A percentile compares a stretch with the other conserved stretches of the same genome.
Evolutionary conservation across 1,139 yeast species (phyloP).

Genomic region (Candida tropicalis): DNA sequence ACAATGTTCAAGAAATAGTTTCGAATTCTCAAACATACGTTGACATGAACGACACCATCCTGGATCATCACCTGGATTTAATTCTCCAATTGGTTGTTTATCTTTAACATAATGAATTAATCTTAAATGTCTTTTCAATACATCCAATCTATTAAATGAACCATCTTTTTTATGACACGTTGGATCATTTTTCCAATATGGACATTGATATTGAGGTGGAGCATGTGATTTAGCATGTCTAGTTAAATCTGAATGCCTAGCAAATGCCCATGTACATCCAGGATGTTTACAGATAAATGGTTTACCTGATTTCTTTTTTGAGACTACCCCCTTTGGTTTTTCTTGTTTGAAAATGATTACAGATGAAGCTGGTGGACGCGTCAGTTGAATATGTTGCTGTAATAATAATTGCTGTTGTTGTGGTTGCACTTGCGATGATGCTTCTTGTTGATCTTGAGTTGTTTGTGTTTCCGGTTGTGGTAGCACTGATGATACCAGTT

Average conservation of each 20-base stretch:
- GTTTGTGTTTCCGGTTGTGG: background rate
- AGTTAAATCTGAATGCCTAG: conserved; percentile 65
- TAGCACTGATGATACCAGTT: background rate
- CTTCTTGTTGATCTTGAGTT: no score
- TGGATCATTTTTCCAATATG: conserved; percentile 66
- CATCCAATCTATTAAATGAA: conserved; percentile 69
- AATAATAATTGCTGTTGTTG: conserved; percentile 1
- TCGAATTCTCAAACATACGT: conserved; percentile 56
- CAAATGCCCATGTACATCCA: conserved; percentile 69
- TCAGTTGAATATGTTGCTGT: background rate
- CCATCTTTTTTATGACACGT: conserved; percentile 77
- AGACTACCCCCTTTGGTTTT: conserved; percentile 4
- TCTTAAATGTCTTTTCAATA: conserved; percentile 66
- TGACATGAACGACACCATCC: conserved; percentile 72
- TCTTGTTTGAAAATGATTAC: conserved; percentile 5
- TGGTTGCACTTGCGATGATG: conserved; percentile 1
- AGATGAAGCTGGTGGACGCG: conserved; percentile 2
- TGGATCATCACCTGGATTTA: conserved; percentile 41
- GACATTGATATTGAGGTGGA: conserved; percentile 68
- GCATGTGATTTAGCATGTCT: conserved; percentile 67
- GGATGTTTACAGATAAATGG: conserved; percentile 51
- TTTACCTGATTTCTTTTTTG: conserved; percentile 6
- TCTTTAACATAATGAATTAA: conserved; percentile 67
- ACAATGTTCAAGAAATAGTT: conserved; percentile 67
- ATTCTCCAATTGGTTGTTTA: conserved; percentile 25